phyloP scores from a whole-genome alignment of 345 rosid species.

The Aquilaria malaccensis region DNA sequence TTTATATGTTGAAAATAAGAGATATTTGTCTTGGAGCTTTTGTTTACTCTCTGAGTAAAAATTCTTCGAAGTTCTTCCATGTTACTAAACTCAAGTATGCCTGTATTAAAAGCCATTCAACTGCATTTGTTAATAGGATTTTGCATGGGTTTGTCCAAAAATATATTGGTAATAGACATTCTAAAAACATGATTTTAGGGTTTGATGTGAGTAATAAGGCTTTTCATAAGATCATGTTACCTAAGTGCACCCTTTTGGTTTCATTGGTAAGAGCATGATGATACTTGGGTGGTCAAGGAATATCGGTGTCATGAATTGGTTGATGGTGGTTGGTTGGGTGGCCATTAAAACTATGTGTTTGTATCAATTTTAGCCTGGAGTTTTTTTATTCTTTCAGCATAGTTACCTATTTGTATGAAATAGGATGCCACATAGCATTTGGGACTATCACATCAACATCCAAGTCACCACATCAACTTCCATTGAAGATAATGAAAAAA shows the following conservation, averaged over 20 bases:
- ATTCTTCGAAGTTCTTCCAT: slow-evolving; percentile 1
- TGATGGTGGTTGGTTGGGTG: no score
- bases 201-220: slow-evolving; percentile 9
- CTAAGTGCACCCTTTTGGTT: neutral
- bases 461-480: no score
- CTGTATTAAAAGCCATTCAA: neutral
- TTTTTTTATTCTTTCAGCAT: no score
- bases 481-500: no score
- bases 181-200: neutral
- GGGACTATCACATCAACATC: no score
- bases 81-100: neutral
- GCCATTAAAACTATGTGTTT: no score
- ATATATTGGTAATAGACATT: neutral
- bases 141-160: slow-evolving; percentile 4
- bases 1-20: neutral
- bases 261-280: no score
- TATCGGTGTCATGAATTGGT: no score
- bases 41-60: slow-evolving; percentile 1
- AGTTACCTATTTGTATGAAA: no score
- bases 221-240: slow-evolving; percentile 6
- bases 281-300: no score
- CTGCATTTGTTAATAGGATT: slow-evolving; percentile 2
- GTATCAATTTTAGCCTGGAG: no score
- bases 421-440: no score
- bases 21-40: neutral